Evolutionary conservation across 2,329 filamentous ascomycete genomes (phyloP).

Genomic region (Sarocladiaceae sp.): DNA sequence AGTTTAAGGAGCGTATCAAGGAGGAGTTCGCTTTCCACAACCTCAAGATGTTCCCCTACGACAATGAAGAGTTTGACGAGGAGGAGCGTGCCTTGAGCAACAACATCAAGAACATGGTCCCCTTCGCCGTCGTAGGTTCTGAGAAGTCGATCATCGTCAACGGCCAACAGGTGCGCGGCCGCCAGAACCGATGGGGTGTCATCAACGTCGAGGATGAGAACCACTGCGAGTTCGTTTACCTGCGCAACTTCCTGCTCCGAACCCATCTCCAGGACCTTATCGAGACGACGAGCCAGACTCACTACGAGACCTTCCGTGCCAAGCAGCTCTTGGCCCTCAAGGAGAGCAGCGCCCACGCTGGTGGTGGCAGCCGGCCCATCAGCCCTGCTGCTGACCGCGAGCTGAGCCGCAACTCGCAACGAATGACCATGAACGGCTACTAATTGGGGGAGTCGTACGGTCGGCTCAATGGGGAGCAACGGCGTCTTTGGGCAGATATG

Average conservation of each 20-base stretch:
- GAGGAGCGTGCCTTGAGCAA: slow-evolving; percentile 91
- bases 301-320: slow-evolving; percentile 99
- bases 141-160: slow-evolving; percentile 97
- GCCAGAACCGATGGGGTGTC: slow-evolving; percentile 98
- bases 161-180: slow-evolving; percentile 93
- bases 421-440: slow-evolving; percentile 99
- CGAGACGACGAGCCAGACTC: slow-evolving; percentile 98
- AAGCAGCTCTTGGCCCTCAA: slow-evolving; percentile 98
- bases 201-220: slow-evolving; percentile 99
- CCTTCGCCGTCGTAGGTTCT: slow-evolving; percentile 95
- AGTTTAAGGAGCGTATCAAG: slow-evolving; percentile 99
- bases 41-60: slow-evolving; percentile 99
- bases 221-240: slow-evolving; percentile 98
- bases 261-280: slow-evolving; percentile 98
- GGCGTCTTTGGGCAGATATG: slow-evolving; percentile 25
- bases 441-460: slow-evolving; percentile 37
- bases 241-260: slow-evolving; percentile 96
- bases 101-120: slow-evolving; percentile 95
- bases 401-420: slow-evolving; percentile 92
- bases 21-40: slow-evolving; percentile 99
- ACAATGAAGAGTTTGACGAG: slow-evolving; percentile 97
- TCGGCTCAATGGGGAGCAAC: slow-evolving; percentile 20
- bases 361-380: slow-evolving; percentile 78
- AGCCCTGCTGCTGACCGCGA: slow-evolving; percentile 91
- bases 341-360: slow-evolving; percentile 86